Evolutionary conservation across 225 moss, liverwort and hornwort species (phyloP).

Genomic region (Lunularia cruciata): DNA sequence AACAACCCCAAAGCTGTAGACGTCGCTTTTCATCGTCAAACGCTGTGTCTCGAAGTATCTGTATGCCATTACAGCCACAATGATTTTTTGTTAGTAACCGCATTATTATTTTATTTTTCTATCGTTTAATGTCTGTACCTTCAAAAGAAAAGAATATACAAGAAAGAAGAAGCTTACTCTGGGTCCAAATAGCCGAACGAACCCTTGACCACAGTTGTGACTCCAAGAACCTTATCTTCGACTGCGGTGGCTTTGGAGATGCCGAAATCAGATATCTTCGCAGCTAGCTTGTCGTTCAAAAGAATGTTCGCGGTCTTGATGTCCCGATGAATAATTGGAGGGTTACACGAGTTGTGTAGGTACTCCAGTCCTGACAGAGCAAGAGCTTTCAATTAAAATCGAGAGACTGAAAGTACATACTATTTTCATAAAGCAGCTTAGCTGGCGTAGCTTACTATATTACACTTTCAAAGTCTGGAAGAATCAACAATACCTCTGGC

Average conservation of each 20-base stretch:
- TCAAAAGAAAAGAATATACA: no score
- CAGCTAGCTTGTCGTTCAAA: constrained; percentile 3
- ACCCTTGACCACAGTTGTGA: constrained; percentile 21
- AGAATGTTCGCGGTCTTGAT: constrained; percentile 37
- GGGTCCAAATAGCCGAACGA: constrained; percentile 28
- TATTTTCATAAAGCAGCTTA: no score
- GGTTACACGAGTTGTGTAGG: constrained; percentile 27
- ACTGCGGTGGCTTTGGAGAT: constrained; percentile 29
- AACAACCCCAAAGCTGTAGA: constrained; percentile 21
- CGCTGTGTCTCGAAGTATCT: constrained; percentile 8
- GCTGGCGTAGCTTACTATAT: no score
- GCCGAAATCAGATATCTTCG: constrained; percentile 38
- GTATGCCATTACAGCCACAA: no score
- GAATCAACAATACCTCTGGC: no score
- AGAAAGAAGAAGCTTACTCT: no score
- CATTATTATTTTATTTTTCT: no score
- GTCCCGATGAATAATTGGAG: constrained; percentile 35
- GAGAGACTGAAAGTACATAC: no score
- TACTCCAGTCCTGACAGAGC: constrained; percentile 43
- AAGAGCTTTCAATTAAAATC: no score
- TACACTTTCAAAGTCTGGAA: no score
- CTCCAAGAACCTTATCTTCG: not conserved
- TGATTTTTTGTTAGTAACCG: no score
- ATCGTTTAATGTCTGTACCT: no score
- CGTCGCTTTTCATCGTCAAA: constrained; percentile 20